These are phyloP conservation scores for Serendipita sp. DNA, from an alignment of 1,284 basidiomycete genomes.

Conservation along the genomic window DNA sequence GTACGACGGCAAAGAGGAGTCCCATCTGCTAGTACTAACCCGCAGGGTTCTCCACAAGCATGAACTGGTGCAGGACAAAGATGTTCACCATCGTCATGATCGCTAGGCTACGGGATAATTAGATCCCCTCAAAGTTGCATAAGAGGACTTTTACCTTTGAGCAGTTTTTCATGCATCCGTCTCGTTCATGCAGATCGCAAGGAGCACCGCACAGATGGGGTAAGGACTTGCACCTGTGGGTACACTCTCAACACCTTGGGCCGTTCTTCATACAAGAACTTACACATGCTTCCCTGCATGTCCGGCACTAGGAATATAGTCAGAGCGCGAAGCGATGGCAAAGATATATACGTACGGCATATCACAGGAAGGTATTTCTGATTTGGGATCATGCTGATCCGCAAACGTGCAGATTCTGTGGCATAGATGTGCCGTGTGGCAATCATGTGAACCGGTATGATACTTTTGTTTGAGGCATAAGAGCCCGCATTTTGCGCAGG, in stretches of 20 bases:
- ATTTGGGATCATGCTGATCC: conserved; percentile 22
- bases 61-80: conserved; percentile 38
- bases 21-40: conserved; percentile 17
- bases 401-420: conserved; percentile 29
- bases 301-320: conserved; percentile 24
- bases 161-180: conserved; percentile 35
- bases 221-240: conserved; percentile 31
- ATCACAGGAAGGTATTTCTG: conserved; percentile 23
- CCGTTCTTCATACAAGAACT: conserved; percentile 8
- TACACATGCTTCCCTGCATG: conserved; percentile 41
- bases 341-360: conserved; percentile 26
- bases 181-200: conserved; percentile 29
- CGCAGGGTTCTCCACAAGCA: conserved; percentile 31
- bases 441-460: conserved; percentile 35
- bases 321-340: not conserved
- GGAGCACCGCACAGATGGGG: conserved; percentile 37
- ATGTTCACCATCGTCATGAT: conserved; percentile 34
- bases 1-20: conserved; percentile 25
- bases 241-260: not conserved
- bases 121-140: not conserved
- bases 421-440: conserved; percentile 35
- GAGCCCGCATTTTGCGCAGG: conserved; percentile 34
- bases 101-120: conserved; percentile 23
- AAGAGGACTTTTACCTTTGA: conserved; percentile 26
- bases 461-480: conserved; percentile 30